Evolutionary conservation across 2,329 filamentous ascomycete genomes (phyloP).

Genomic region (Cordyceps sp.): DNA sequence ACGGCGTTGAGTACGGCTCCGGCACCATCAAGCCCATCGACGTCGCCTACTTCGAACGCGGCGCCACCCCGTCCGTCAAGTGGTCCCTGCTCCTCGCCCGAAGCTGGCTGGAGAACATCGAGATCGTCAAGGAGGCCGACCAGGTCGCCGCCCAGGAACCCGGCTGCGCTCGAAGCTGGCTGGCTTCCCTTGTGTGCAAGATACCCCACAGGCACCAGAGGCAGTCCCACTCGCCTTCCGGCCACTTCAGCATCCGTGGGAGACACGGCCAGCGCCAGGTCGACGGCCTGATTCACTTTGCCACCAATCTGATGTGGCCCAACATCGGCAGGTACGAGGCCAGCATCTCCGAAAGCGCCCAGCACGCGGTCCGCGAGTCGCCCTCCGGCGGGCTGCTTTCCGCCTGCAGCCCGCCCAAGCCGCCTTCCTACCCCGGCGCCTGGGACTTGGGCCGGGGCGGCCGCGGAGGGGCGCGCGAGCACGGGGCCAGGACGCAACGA

Average conservation of each 20-base stretch:
- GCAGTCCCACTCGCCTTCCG: slow-evolving; percentile 14
- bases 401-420: slow-evolving; percentile 17
- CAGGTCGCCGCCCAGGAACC: slow-evolving; percentile 2
- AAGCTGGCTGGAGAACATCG: slow-evolving; percentile 52
- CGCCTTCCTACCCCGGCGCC: slow-evolving; percentile 30
- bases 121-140: slow-evolving; percentile 29
- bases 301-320: slow-evolving; percentile 45
- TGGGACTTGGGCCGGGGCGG: slow-evolving; percentile 19
- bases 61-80: slow-evolving; percentile 43
- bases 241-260: slow-evolving; percentile 33
- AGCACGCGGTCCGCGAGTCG: slow-evolving; percentile 17
- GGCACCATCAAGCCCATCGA: slow-evolving; percentile 36
- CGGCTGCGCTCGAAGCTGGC: slow-evolving; percentile 25
- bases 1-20: slow-evolving; percentile 37
- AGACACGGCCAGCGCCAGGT: slow-evolving; percentile 42
- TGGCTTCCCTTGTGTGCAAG: slow-evolving; percentile 39
- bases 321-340: slow-evolving; percentile 34
- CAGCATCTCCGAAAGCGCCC: slow-evolving; percentile 30
- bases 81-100: slow-evolving; percentile 51
- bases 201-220: slow-evolving; percentile 26
- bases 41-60: slow-evolving; percentile 43
- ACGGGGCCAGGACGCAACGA: slow-evolving; percentile 23
- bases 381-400: slow-evolving; percentile 19
- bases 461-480: slow-evolving; percentile 11
- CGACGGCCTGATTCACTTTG: slow-evolving; percentile 46